Evolutionary conservation across 805 yeast genomes (phyloP).

Genomic region (Candida pseudoglaebosa): DNA sequence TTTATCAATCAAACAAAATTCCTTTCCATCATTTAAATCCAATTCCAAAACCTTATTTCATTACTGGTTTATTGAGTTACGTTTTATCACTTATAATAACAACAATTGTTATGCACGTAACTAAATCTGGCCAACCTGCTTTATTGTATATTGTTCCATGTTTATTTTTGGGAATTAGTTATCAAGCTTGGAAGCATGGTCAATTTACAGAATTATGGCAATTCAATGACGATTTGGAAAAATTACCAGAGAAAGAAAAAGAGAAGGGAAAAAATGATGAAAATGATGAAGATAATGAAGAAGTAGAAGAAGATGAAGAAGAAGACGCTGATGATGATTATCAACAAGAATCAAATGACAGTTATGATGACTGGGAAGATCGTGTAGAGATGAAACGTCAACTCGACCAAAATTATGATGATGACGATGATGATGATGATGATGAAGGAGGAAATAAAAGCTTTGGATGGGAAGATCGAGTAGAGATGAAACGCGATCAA

Average conservation of each 20-base stretch:
- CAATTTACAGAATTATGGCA: slow-evolving; percentile 41
- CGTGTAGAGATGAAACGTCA: slow-evolving; percentile 11
- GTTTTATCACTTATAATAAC: slow-evolving; percentile 43
- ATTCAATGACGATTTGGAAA: slow-evolving; percentile 27
- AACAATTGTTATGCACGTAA: slow-evolving; percentile 33
- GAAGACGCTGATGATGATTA: slow-evolving; percentile 14
- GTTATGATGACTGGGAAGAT: slow-evolving; percentile 13
- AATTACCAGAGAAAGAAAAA: slow-evolving; percentile 7
- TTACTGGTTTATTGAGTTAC: slow-evolving; percentile 44
- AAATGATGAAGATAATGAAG: slow-evolving; percentile 12
- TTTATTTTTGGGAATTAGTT: slow-evolving; percentile 26
- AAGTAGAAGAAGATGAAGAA: slow-evolving; percentile 9
- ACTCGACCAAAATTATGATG: too few relatives aligned
- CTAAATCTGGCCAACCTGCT: slow-evolving; percentile 60
- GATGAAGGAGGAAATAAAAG: slow-evolving; percentile 6
- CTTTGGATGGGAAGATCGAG: slow-evolving; percentile 12
- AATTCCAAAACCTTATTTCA: slow-evolving; percentile 46
- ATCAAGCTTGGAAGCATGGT: slow-evolving; percentile 32
- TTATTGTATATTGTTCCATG: slow-evolving; percentile 58
- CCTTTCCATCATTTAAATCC: slow-evolving; percentile 36
- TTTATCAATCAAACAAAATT: slow-evolving; percentile 11
- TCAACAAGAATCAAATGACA: slow-evolving; percentile 9
- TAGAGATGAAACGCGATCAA: slow-evolving; percentile 11
- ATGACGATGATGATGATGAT: slow-evolving; percentile 13
- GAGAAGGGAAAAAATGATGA: slow-evolving; percentile 3